These are phyloP conservation scores for Xylaria sp. DNA, from an alignment of 2,329 filamentous ascomycete species.

Conservation along the genomic window DNA sequence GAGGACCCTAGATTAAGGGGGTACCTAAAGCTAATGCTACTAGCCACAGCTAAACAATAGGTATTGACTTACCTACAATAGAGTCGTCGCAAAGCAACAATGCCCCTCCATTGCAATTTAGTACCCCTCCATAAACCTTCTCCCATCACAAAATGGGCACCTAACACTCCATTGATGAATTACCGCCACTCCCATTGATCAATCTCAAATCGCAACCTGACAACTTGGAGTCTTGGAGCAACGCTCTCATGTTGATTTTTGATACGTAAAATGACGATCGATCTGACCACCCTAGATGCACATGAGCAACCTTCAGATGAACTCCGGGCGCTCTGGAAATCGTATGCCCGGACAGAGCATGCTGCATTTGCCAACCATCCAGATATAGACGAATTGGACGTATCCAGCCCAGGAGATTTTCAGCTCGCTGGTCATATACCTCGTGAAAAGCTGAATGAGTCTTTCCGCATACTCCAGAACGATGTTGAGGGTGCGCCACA, in stretches of 20 bases:
- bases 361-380: constrained; percentile 62
- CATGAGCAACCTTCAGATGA: constrained; percentile 79
- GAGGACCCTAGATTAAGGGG: too few relatives aligned
- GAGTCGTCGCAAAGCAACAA: neutral
- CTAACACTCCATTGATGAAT: neutral
- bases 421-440: constrained; percentile 58
- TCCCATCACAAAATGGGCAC: neutral
- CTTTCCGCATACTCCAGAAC: constrained; percentile 57
- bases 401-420: constrained; percentile 57
- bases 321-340: constrained; percentile 79
- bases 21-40: neutral
- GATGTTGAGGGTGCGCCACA: constrained; percentile 47
- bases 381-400: constrained; percentile 65
- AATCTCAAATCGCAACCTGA: neutral
- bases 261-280: constrained; percentile 52
- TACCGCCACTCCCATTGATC: neutral
- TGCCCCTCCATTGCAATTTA: constrained; percentile 29
- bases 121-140: constrained; percentile 26
- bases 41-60: constrained; percentile 10
- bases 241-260: neutral
- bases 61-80: neutral
- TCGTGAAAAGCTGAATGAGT: constrained; percentile 54
- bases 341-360: constrained; percentile 71
- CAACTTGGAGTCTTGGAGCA: neutral
- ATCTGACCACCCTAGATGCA: constrained; percentile 71